Percentiles rank a stretch among this genome's conserved stretches.
Conservation (phyloP, 2,329 filamentous ascomycete genomes). For the Mycosphaerelloides madeirae region DNA sequence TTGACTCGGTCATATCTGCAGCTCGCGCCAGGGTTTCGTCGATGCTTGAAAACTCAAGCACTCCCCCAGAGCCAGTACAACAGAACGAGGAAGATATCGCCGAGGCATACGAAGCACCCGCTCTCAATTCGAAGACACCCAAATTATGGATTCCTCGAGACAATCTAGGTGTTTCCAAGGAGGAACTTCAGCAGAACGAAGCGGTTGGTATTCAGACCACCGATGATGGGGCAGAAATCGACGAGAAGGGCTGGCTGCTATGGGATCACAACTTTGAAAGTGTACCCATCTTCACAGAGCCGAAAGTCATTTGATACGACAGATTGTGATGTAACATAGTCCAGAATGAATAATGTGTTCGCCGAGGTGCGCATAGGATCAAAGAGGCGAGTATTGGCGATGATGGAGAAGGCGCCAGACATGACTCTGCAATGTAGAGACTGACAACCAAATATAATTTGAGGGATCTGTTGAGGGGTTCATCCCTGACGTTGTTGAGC, state of each 20-base stretch:
- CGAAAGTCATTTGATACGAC: slow-evolving; percentile 18
- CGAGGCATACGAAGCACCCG: slow-evolving; percentile 43
- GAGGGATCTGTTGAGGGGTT: too few relatives aligned
- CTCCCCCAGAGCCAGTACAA: slow-evolving; percentile 18
- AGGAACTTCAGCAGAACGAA: slow-evolving; percentile 40
- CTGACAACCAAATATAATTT: too few relatives aligned
- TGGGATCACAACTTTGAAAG: slow-evolving; percentile 42
- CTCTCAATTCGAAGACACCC: slow-evolving; percentile 40
- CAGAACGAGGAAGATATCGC: slow-evolving; percentile 29
- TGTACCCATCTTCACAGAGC: slow-evolving; percentile 40
- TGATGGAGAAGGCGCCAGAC: too few relatives aligned
- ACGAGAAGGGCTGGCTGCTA: slow-evolving; percentile 42
- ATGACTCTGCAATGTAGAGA: too few relatives aligned
- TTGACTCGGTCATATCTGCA: slow-evolving; percentile 27
- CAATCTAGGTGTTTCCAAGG: slow-evolving; percentile 39
- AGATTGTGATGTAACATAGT: background rate
- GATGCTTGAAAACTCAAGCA: slow-evolving; percentile 20
- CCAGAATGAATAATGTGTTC: too few relatives aligned
- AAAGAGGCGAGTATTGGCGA: too few relatives aligned
- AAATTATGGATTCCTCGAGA: slow-evolving; percentile 45
- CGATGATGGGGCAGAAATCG: slow-evolving; percentile 42
- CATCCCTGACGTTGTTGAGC: too few relatives aligned
- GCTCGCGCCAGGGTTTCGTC: slow-evolving; percentile 19
- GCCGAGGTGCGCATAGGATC: too few relatives aligned
- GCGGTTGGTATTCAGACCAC: slow-evolving; percentile 39